These are phyloP conservation scores for Bipolaris oryzae DNA, from an alignment of 2,329 filamentous ascomycete genomes.

Conservation along the genomic window DNA sequence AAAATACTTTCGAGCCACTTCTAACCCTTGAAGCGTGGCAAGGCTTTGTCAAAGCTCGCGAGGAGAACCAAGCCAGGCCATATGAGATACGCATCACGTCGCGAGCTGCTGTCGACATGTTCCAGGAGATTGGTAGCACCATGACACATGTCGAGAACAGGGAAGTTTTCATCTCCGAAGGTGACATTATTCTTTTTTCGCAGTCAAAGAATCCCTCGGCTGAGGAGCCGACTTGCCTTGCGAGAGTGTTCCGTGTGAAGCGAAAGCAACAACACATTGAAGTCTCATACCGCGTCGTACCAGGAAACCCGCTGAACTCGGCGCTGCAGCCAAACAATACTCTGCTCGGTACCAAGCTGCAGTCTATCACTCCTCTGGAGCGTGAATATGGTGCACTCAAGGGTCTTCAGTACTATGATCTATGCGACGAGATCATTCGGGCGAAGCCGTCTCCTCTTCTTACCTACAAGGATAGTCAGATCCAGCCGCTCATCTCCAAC, in stretches of 20 bases:
- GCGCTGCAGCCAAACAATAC: constrained; percentile 71
- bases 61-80: constrained; percentile 78
- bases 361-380: constrained; percentile 92
- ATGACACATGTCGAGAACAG: constrained; percentile 74
- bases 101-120: constrained; percentile 88
- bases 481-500: constrained; percentile 71
- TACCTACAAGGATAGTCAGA: constrained; percentile 75
- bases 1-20: constrained; percentile 86
- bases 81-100: constrained; percentile 89
- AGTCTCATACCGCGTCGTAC: constrained; percentile 82
- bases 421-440: constrained; percentile 88
- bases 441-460: constrained; percentile 90
- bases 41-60: constrained; percentile 85
- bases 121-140: constrained; percentile 86
- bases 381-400: constrained; percentile 92
- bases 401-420: constrained; percentile 91
- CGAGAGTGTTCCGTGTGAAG: constrained; percentile 78
- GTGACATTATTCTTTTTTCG: constrained; percentile 88
- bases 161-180: constrained; percentile 76
- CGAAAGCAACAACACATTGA: constrained; percentile 83
- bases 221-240: constrained; percentile 78
- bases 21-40: constrained; percentile 95
- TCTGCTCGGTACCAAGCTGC: constrained; percentile 80
- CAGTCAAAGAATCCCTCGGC: constrained; percentile 73
- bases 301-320: constrained; percentile 66